Evolutionary conservation across 352 stramenopile species (phyloP), one percentile per base, ranked within the genome.

Genomic region (Globisporangium takayamanum): DNA sequence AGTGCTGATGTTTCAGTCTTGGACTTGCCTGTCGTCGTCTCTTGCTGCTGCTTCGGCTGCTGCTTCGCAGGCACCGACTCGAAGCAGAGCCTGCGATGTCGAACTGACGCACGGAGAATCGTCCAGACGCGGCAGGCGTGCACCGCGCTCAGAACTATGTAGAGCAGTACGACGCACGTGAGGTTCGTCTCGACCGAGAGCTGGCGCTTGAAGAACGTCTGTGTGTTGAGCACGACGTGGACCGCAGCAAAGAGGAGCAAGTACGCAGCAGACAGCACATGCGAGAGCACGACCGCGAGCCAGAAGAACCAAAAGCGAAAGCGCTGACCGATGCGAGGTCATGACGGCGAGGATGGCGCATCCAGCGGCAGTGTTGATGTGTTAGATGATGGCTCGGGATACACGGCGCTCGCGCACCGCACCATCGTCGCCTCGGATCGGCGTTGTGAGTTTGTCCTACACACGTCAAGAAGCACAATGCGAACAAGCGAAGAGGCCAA

Each of bases 161-260:
- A 60, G n/a, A 60, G n/a, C 18, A 53, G 8, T 0, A 20, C 54
- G n/a, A 60, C 45, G 25, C 28, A 25, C 10, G 41, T 26, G 4
- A 30, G 11, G 25, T 60, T 53, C n/a, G 20, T 47, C 30, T 60
- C 3, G 44, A 53, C n/a, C 10, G 54, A 30, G n/a, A 60, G 12
- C 54, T 60, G 54, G n/a, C 54, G 54, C n/a, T 25, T 36, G 26
- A 60, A 60, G 53, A 50, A 58, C 8, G 3, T 5, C 41, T 51
- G 41, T 16, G 41, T 44, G 53, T 20, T 50, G 16, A 58, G 39
- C 18, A 50, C 41, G 4, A 50, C 2, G 41, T 58, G 53, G 25
- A 58, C 11, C 2, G 4, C 26, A 25, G 53, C 53, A 20, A 58
- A 58, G 53, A 41, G 3, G 39, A 58, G 41, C 53, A 58, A 26